phyloP scores from a whole-genome alignment of 768 basidiomycete species.

The Termitomyces sp. region DNA sequence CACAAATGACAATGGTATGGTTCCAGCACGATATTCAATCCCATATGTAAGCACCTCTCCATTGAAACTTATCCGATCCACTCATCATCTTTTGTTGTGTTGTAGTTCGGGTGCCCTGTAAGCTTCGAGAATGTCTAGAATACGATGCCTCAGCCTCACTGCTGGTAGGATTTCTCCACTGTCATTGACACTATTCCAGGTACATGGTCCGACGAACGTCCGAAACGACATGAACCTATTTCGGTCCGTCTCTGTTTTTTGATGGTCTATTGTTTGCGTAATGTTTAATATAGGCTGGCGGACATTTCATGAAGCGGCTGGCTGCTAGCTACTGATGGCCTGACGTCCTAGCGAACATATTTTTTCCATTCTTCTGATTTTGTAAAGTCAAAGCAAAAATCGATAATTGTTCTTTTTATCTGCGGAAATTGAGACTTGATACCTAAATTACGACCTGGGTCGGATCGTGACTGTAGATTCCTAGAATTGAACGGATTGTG shows the following conservation, averaged over 20 bases:
- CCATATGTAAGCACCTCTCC: constrained; percentile 41
- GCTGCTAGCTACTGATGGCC: constrained; percentile 25
- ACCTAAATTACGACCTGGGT: too few species aligned
- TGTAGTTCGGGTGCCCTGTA: constrained; percentile 28
- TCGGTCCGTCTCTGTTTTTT: constrained; percentile 20
- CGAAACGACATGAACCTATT: constrained; percentile 46
- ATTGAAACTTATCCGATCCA: neutral
- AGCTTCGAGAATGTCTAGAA: neutral
- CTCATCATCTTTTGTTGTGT: neutral
- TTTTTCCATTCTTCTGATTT: neutral
- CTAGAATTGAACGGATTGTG: too few species aligned
- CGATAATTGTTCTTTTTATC: neutral
- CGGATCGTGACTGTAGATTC: too few species aligned
- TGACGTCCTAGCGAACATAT: neutral
- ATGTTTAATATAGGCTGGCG: constrained; percentile 18
- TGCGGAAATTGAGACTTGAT: neutral
- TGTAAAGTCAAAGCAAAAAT: neutral
- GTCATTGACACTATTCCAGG: constrained; percentile 47
- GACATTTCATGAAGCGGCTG: constrained; percentile 34
- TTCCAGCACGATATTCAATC: constrained; percentile 53
- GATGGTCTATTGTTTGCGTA: too few species aligned
- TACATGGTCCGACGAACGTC: constrained; percentile 37
- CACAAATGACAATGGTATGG: constrained; percentile 23
- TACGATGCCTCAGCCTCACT: constrained; percentile 11
- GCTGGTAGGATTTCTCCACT: constrained; percentile 30